Base-by-base conservation (phyloP, 2,329 filamentous ascomycete genomes). In the Graphilbum fragrans region DNA sequence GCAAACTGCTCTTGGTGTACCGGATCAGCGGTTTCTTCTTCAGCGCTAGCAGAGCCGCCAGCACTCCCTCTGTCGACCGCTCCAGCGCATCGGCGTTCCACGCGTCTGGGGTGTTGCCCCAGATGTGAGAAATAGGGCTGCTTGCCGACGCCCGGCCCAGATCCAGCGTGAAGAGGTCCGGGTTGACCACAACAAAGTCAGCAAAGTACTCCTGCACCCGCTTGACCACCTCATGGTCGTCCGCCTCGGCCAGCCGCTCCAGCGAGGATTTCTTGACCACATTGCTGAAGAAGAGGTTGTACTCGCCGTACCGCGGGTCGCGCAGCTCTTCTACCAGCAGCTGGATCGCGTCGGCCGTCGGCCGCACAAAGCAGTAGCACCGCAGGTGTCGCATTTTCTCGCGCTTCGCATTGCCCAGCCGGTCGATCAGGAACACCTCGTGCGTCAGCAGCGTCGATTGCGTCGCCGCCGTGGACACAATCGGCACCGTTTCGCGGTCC, bases 331-430 rank as follows among this genome's bases (percentile, higher is more conserved):
- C 92, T 51, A 98, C 90, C 41, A 98, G 74, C 47, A 84, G 77
- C 57, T 98, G 88, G 55, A 96, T 87, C 5, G 90, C 93, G 51
- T 93, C 86, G 12, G 90, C 74, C 0, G 90, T 94, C 8, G 92
- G 92, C 33, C 93, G 81, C 37, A 98, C 75, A 52, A 98, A 90
- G 58, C 87, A 95, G 22, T 96, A 66, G 59, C 92, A 98, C 40
- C 87, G 80, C 40, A 98, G 71, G 66, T 98, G 92, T 47, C 92
- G 82, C 92, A 98, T 96, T 70, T 94, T 95, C 65, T 98, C 93
- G 37, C 92, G 77, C 48, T 80, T 79, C 45, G 75, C 67, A 53
- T 95, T 96, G 58, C 96, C 92, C 43, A 98, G 68, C 45, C 92
- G 86, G 62, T 98, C 92, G 55, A 93, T 95, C 47, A 98, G 84